phyloP scores from a whole-genome alignment of 106 monocot genomes.

The Apostasia ramifera region DNA sequence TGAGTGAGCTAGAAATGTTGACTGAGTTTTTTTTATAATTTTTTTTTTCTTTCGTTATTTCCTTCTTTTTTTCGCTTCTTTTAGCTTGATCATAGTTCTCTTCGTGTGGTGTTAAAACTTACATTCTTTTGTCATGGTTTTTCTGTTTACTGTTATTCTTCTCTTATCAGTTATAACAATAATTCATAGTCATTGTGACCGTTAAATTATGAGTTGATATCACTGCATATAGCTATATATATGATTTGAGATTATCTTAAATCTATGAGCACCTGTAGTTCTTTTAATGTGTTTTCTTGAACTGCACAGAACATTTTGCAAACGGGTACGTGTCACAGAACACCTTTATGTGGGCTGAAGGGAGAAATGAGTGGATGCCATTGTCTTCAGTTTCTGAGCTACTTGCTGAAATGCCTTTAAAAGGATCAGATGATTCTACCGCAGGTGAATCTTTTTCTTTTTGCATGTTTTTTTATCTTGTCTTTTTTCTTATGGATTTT shows the following conservation, averaged over 20 bases:
- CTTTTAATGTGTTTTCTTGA: constrained; percentile 15
- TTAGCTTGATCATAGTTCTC: too few relatives aligned
- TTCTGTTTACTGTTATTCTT: too few relatives aligned
- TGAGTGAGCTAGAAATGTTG: constrained; percentile 2
- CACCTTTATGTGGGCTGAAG: constrained; percentile 78
- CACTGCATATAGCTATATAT: too few relatives aligned
- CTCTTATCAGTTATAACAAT: too few relatives aligned
- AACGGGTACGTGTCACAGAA: constrained; percentile 66
- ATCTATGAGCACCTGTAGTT: too few relatives aligned
- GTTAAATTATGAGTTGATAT: too few relatives aligned
- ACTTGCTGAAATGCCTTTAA: constrained; percentile 7
- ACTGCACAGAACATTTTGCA: constrained; percentile 62
- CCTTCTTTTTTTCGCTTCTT: too few relatives aligned
- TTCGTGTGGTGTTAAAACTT: too few relatives aligned
- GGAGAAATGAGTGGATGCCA: constrained; percentile 78
- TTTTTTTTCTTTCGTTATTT: not conserved
- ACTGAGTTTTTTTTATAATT: too few relatives aligned
- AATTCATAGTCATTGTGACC: too few relatives aligned
- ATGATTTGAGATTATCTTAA: too few relatives aligned
- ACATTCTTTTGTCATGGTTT: too few relatives aligned
- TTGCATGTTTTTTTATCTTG: not conserved
- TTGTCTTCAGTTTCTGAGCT: constrained; percentile 71
- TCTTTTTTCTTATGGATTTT: not conserved
- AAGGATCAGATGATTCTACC: constrained; percentile 16
- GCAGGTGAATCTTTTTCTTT: constrained; percentile 14